Percentiles rank a stretch among this genome's conserved stretches.
Conservation (phyloP, 2,329 filamentous ascomycete species). For the Thermoascus crustaceus region DNA sequence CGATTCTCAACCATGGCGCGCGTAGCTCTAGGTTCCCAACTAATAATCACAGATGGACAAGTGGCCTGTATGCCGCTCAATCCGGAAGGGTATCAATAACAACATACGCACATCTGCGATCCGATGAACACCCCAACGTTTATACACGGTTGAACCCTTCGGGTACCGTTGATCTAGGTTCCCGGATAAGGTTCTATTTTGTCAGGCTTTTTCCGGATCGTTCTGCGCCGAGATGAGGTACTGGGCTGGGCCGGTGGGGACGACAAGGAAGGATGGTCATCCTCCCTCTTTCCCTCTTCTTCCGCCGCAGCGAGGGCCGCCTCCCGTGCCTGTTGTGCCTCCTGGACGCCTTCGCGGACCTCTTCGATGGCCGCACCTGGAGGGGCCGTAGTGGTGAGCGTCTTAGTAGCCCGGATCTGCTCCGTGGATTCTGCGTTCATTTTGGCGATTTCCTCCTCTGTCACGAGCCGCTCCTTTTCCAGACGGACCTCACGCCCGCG, state of each 20-base stretch:
- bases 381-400: conserved; percentile 33
- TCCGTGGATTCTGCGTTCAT: conserved; percentile 30
- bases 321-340: conserved; percentile 27
- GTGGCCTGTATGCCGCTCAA: background rate
- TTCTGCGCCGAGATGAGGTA: conserved; percentile 13
- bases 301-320: conserved; percentile 13
- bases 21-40: background rate
- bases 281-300: conserved; percentile 4
- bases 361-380: conserved; percentile 32
- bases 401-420: conserved; percentile 27
- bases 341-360: conserved; percentile 33
- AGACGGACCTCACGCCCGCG: conserved; percentile 79
- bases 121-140: too few species aligned
- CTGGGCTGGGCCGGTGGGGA: conserved; percentile 21
- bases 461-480: conserved; percentile 49
- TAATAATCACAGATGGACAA: background rate
- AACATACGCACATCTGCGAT: too few species aligned
- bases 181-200: conserved; percentile 29
- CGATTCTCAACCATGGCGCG: background rate
- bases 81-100: conserved; percentile 1
- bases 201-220: conserved; percentile 6
- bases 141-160: too few species aligned
- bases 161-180: too few species aligned
- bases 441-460: conserved; percentile 35
- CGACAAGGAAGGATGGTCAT: background rate